Evolutionary conservation across 345 rosid species (phyloP).

Genomic region (Populus nigra): DNA sequence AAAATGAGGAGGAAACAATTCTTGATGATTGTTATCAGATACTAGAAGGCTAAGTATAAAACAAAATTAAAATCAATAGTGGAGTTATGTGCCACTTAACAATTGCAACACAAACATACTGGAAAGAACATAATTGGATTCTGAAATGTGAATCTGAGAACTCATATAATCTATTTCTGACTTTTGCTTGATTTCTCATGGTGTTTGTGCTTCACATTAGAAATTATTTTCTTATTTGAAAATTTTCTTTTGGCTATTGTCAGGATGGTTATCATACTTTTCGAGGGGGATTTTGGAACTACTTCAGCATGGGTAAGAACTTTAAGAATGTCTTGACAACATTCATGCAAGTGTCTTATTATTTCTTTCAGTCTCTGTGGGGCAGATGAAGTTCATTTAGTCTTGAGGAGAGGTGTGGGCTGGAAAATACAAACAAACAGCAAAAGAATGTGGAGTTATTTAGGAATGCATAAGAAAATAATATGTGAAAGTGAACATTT

Average conservation of each 20-base stretch:
- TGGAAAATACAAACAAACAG: neutral
- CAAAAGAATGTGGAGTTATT: too few species aligned
- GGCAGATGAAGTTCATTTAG: neutral
- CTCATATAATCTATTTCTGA: neutral
- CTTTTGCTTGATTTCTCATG: neutral
- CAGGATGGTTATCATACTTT: slow-evolving; percentile 66
- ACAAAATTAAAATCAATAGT: neutral
- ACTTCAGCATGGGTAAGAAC: slow-evolving; percentile 73
- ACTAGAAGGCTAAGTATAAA: neutral
- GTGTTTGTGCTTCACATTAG: neutral
- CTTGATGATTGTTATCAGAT: neutral
- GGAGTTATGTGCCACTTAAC: neutral
- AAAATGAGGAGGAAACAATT: neutral
- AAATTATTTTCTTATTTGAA: slow-evolving; percentile 4
- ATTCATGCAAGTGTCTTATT: neutral
- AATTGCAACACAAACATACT: neutral
- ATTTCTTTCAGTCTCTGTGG: neutral
- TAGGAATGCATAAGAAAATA: neutral
- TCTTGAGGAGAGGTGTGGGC: neutral
- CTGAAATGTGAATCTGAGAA: slow-evolving; percentile 3
- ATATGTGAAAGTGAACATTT: neutral
- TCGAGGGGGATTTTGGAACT: slow-evolving; percentile 89
- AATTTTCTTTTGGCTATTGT: slow-evolving; percentile 14
- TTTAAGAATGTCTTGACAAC: neutral
- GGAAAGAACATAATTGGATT: neutral